Conservation (phyloP, 139 green algal species). For the Zygnema circumcarinatum region DNA sequence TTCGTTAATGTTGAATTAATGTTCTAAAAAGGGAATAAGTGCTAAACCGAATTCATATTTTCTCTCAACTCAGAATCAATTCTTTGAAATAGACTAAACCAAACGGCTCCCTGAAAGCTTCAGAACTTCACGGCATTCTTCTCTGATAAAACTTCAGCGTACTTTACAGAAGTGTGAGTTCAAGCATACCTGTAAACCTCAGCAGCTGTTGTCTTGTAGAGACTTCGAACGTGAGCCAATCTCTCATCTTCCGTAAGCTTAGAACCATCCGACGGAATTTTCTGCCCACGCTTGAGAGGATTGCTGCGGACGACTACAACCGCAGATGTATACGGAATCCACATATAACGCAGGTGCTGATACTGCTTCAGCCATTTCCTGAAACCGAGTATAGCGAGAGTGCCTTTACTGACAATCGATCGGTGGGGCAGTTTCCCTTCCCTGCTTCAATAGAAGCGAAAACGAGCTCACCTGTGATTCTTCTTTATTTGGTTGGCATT, state of each 20-base stretch:
- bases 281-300: background rate
- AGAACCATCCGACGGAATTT: background rate
- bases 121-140: too few relatives aligned
- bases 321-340: conserved; percentile 92
- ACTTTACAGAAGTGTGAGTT: too few relatives aligned
- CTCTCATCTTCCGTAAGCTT: conserved; percentile 41
- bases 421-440: background rate
- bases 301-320: conserved; percentile 65
- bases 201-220: conserved; percentile 36
- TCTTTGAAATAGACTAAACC: too few relatives aligned
- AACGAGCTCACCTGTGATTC: conserved; percentile 70
- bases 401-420: conserved; percentile 35
- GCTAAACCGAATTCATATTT: too few relatives aligned
- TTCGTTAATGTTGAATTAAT: too few relatives aligned
- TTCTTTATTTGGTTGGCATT: conserved; percentile 70
- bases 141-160: too few relatives aligned
- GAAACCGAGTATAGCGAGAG: background rate
- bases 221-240: conserved; percentile 31
- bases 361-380: conserved; percentile 75
- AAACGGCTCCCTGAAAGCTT: too few relatives aligned
- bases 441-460: background rate
- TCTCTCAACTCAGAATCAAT: too few relatives aligned
- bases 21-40: too few relatives aligned
- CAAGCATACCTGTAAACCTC: background rate
- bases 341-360: conserved; percentile 95